A percentile compares a stretch with the other conserved stretches of the same genome.
These are phyloP conservation scores for Colletotrichum sp. DNA, from an alignment of 2,329 filamentous ascomycete species.

Conservation along the genomic window DNA sequence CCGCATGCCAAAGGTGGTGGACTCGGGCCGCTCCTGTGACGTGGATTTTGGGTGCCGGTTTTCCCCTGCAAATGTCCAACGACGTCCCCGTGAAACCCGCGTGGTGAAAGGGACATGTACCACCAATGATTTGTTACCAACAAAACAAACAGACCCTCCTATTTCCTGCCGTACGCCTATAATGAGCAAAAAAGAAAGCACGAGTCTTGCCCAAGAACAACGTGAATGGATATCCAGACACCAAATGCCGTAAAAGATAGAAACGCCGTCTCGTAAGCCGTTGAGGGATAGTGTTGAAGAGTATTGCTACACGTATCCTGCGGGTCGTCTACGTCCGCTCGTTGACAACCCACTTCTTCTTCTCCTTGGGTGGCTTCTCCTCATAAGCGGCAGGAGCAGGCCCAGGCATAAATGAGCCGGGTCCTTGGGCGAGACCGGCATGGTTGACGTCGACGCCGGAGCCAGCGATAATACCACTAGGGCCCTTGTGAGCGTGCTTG, in stretches of 20 bases:
- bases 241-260: slow-evolving; percentile 6
- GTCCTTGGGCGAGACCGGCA: slow-evolving; percentile 26
- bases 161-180: slow-evolving; percentile 12
- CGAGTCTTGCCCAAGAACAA: slow-evolving; percentile 3
- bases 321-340: slow-evolving; percentile 42
- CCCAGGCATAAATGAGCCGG: slow-evolving; percentile 37
- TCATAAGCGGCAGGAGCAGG: slow-evolving; percentile 30
- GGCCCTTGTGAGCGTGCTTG: slow-evolving; percentile 39
- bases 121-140: background rate
- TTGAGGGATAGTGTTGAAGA: background rate
- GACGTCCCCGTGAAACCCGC: background rate
- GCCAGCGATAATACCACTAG: slow-evolving; percentile 38
- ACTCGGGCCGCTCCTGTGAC: background rate
- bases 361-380: slow-evolving; percentile 43
- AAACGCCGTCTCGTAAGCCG: slow-evolving; percentile 20
- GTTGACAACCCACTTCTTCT: slow-evolving; percentile 53
- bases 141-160: background rate
- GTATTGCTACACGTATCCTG: background rate
- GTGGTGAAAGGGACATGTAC: background rate
- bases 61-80: background rate
- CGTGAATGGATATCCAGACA: slow-evolving; percentile 11
- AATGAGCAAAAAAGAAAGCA: background rate
- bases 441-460: slow-evolving; percentile 27
- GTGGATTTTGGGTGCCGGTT: background rate
- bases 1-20: background rate